Evolutionary conservation across 495 filamentous ascomycete species (phyloP), one percentile per base, ranked within the genome.

Genomic region (Neurospora sp.): DNA sequence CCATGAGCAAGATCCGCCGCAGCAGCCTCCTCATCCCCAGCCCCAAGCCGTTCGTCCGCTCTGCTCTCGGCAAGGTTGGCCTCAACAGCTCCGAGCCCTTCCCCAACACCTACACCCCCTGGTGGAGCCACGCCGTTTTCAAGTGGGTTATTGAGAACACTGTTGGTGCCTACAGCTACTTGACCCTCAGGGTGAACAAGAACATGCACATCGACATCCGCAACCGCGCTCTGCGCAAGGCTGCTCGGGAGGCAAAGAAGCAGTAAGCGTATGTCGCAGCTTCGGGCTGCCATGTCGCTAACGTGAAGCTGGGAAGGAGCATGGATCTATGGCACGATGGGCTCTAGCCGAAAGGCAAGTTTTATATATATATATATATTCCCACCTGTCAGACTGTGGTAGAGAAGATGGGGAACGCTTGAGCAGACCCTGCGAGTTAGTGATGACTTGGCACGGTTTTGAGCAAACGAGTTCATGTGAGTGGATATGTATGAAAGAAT

Each of bases 1-100:
- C 96, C 71, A 98, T 99, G 96, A 93, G 90, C 80, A 99, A 99
- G 89, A 88, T 99, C 74, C 89, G 93, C 74, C 89, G 88, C 70
- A 83, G 93, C 1, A 94, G 88, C 75, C 80, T 89, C 42, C 80
- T 92, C 75, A 92, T 97, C 71, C 96, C 96, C 12, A 93, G 85
- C 71, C 92, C 95, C 7, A 91, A 89, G 80, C 83, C 85, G 53
- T 98, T 98, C 80, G 96, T 99, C 20, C 87, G 87, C 73, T 83
- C 91, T 3, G 89, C 91, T 8, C 84, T 99, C 76, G 84, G 87
- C 53, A 97, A 94, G 88, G 88, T 99, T 74, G 94, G 95, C 8
- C 83, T 89, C 61, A 89, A 87, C 75, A 90, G 93, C 72, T 93
- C 92, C 46, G 91, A 93, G 73, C 83, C 85, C 14, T 91, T 91